Base-by-base conservation (phyloP, 2,329 filamentous ascomycete species). In the Aspergillus ochraceus region DNA sequence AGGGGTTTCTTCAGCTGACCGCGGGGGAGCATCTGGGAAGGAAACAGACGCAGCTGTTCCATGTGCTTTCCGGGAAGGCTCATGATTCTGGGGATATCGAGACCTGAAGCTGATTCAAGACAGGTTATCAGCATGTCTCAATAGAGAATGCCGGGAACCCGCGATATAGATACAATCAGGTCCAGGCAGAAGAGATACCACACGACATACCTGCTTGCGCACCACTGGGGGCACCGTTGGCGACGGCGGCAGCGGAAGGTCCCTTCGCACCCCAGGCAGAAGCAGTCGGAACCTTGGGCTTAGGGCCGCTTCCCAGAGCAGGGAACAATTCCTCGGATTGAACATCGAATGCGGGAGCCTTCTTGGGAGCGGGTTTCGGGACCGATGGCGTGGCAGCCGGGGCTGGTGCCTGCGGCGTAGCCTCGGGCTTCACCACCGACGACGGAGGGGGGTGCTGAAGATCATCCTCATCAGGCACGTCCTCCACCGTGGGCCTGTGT, bases 241-340 rank as follows among this genome's bases (percentile, higher is more conserved):
- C 67, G 58, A 73, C 60, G 47, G 71, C 62, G 29, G 76, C 70
- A 62, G 79, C 77, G 20, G 71, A 73, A 52, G 78, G 68, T 56
- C 77, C 83, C 64, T 89, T 90, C 39, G 85, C 86, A 64, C 90
- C 90, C 92, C 94, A 97, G 67, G 90, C 87, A 50, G 89, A 87
- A 51, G 88, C 83, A 66, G 86, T 84, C 59, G 87, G 83, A 63
- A 84, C 77, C 64, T 79, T 78, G 36, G 87, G 81, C 77, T 92
- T 93, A 55, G 87, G 81, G 6, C 78, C 85, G 63, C 86, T 84
- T 56, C 93, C 94, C 51, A 99, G 86, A 68, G 93, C 88, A n/a
- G 95, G 95, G 83, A 99, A 99, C 60, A 91, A 82, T 77, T 98
- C 93, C 72, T 96, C 90, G 19, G 91, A 96, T 71, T 91, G 85